These are phyloP conservation scores for Tuber calosporum DNA, from an alignment of 495 filamentous ascomycete genomes.

Conservation along the genomic window DNA sequence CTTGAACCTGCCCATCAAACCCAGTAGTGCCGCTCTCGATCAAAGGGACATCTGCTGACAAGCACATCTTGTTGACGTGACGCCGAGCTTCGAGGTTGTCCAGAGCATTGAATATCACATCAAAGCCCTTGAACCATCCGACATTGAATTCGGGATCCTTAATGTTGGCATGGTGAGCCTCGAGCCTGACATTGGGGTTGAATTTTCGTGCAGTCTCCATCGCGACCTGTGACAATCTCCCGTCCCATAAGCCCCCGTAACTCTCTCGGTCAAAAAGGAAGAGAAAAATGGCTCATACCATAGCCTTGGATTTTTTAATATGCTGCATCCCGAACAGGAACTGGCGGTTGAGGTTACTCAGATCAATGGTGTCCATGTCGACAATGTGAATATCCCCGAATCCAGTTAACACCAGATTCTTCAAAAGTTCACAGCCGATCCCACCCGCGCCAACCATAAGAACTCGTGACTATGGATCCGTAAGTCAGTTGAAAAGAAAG, in stretches of 20 bases:
- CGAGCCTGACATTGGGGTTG: conserved; percentile 80
- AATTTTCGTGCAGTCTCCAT: conserved; percentile 88
- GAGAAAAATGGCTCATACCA: conserved; percentile 52
- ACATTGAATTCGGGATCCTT: conserved; percentile 88
- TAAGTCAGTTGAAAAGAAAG: conserved; percentile 7
- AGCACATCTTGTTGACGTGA: conserved; percentile 96
- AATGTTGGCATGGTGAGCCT: conserved; percentile 90
- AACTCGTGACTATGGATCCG: conserved; percentile 62
- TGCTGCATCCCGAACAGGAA: conserved; percentile 97
- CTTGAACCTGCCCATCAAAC: conserved; percentile 96
- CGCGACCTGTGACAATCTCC: conserved; percentile 59
- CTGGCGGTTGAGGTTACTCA: conserved; percentile 96
- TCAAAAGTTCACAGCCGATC: conserved; percentile 95
- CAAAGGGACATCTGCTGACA: conserved; percentile 81
- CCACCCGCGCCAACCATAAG: conserved; percentile 94
- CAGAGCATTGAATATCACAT: conserved; percentile 89
- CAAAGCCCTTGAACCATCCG: conserved; percentile 78
- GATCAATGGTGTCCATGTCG: conserved; percentile 95
- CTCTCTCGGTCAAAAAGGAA: background rate
- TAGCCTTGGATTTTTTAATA: conserved; percentile 93
- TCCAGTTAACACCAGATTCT: conserved; percentile 88
- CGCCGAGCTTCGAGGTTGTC: conserved; percentile 92
- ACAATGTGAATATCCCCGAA: conserved; percentile 95
- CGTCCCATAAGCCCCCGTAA: conserved; percentile 34
- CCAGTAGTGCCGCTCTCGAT: conserved; percentile 97